phyloP scores from a whole-genome alignment of 192 early-diverging fungal species.

The Pecoramyces ruminantium region DNA sequence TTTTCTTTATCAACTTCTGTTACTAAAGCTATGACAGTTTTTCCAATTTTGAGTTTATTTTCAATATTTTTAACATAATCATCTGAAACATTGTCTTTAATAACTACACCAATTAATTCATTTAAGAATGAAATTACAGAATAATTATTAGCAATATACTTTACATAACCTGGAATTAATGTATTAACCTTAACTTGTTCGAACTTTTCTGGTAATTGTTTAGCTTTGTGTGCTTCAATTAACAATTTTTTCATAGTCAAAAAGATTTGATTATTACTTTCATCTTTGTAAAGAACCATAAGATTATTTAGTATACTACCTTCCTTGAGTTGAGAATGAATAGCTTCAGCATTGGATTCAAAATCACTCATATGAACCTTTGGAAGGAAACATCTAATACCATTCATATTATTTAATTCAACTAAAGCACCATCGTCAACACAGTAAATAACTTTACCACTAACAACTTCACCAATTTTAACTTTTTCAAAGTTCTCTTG shows the following conservation, averaged over 20 bases:
- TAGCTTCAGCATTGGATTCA: not conserved
- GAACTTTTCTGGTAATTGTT: not conserved
- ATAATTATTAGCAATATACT: not conserved
- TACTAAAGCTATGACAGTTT: conserved; percentile 55
- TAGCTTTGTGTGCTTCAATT: not conserved
- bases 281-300: not conserved
- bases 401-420: not conserved
- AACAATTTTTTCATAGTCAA: not conserved
- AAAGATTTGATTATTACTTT: not conserved
- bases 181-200: not conserved
- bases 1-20: conserved; percentile 24
- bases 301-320: not conserved
- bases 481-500: not conserved
- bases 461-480: not conserved
- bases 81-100: not conserved
- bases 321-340: not conserved
- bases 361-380: conserved; percentile 5
- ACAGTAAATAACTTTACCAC: not conserved
- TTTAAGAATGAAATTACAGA: not conserved
- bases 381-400: not conserved
- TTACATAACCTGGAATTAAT: not conserved
- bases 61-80: not conserved
- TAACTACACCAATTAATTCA: not conserved
- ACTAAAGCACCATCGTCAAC: not conserved
- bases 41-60: conserved; percentile 25